Percentiles rank a stretch among this genome's conserved stretches.
Evolutionary conservation across 352 stramenopile species (phyloP).

Genomic region (Phytopythium ostracodes): DNA sequence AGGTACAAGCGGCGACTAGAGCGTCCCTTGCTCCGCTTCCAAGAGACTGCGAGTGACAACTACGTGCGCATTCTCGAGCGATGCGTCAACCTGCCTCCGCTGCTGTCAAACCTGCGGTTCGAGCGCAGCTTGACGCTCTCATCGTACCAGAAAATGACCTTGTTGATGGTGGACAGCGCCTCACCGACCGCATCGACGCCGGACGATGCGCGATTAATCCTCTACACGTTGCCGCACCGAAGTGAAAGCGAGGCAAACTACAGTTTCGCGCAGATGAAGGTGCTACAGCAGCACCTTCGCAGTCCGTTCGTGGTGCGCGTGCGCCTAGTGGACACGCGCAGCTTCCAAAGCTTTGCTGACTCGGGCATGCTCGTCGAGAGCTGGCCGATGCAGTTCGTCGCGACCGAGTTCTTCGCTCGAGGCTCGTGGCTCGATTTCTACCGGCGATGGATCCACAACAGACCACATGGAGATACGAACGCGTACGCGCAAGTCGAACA

Average conservation of each 20-base stretch:
- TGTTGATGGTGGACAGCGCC: conserved; percentile 26
- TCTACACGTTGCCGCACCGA: conserved; percentile 47
- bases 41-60: conserved; percentile 46
- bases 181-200: background rate
- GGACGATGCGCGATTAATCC: too few relatives aligned
- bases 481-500: conserved; percentile 25
- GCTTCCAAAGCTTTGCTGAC: conserved; percentile 60
- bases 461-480: background rate
- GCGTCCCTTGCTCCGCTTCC: conserved; percentile 33
- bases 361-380: conserved; percentile 55
- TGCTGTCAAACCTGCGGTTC: conserved; percentile 47
- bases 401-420: conserved; percentile 32
- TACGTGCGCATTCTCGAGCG: conserved; percentile 46
- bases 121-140: conserved; percentile 34
- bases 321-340: conserved; percentile 32
- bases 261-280: conserved; percentile 28
- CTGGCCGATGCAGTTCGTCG: conserved; percentile 56
- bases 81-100: conserved; percentile 44
- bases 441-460: conserved; percentile 5
- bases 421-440: conserved; percentile 40
- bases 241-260: conserved; percentile 33
- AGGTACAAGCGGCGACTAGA: conserved; percentile 31
- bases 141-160: conserved; percentile 33
- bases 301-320: conserved; percentile 38
- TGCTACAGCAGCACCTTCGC: conserved; percentile 27